phyloP scores from a whole-genome alignment of 345 rosid genomes.

The Sonneratia alba region DNA sequence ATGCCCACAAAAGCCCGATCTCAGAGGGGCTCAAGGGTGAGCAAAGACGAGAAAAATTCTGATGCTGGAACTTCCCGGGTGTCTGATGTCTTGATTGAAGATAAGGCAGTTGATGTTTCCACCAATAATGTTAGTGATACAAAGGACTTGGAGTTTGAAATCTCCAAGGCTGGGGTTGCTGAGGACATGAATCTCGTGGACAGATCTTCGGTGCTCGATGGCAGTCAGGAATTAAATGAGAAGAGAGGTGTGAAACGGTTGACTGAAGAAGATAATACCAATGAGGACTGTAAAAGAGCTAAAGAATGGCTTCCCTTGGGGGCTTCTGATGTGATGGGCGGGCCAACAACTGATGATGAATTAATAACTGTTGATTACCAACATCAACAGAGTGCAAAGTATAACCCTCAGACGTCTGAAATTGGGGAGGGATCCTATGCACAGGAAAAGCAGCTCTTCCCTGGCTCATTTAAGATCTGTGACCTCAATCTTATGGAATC shows the following conservation, averaged over 20 bases:
- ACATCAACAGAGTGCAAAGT: conserved; percentile 21
- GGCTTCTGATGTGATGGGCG: conserved; percentile 18
- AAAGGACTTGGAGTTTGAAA: conserved; percentile 24
- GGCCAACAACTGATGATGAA: conserved; percentile 24
- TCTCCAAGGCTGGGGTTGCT: conserved; percentile 20
- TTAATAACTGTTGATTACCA: conserved; percentile 9
- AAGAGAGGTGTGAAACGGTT: conserved; percentile 65
- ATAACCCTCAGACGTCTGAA: conserved; percentile 20
- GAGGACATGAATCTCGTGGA: conserved; percentile 15
- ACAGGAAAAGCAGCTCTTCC: conserved; percentile 70
- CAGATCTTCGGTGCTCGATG: conserved; percentile 1
- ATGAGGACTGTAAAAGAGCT: conserved; percentile 46
- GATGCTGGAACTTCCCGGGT: conserved; percentile 25
- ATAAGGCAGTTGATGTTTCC: conserved; percentile 25
- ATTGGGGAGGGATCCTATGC: conserved; percentile 31
- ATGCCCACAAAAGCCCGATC: conserved; percentile 84
- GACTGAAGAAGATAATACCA: conserved; percentile 36
- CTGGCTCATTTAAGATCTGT: conserved; percentile 76
- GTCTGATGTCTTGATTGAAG: conserved; percentile 25
- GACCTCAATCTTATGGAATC: conserved; percentile 85
- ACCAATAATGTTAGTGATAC: conserved; percentile 23
- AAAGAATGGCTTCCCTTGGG: conserved; percentile 57
- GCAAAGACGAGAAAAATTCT: conserved; percentile 27
- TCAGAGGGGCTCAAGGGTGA: conserved; percentile 36
- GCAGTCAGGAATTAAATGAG: conserved; percentile 17